Evolutionary conservation across 306 rosid genomes (phyloP).

Genomic region (Ceratonia siliqua): DNA sequence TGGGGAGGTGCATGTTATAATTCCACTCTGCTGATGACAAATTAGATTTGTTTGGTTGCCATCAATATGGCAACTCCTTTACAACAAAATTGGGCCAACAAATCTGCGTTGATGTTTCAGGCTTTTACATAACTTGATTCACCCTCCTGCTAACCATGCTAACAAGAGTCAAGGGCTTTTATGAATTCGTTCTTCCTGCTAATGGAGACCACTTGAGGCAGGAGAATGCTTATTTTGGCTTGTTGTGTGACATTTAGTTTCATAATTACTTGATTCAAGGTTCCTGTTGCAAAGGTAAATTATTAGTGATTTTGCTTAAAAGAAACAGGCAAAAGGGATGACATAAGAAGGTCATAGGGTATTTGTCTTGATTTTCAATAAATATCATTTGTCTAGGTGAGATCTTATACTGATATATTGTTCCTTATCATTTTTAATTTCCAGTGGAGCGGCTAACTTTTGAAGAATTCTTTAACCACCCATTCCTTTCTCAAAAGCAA

Average conservation of each 20-base stretch:
- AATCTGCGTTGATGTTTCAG: conserved; percentile 40
- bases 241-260: conserved; percentile 23
- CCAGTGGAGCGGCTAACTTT: conserved; percentile 89
- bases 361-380: conserved; percentile 19
- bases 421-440: conserved; percentile 36
- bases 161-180: conserved; percentile 23
- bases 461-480: conserved; percentile 89
- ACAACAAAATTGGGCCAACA: conserved; percentile 16
- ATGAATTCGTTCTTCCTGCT: conserved; percentile 28
- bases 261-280: conserved; percentile 30
- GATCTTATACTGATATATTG: conserved; percentile 18
- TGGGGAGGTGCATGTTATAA: conserved; percentile 15
- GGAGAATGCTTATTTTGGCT: conserved; percentile 34
- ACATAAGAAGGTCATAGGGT: background rate
- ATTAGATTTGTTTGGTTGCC: conserved; percentile 27
- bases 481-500: conserved; percentile 61
- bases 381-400: background rate
- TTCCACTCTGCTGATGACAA: conserved; percentile 21
- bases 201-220: conserved; percentile 32
- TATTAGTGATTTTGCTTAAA: background rate
- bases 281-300: conserved; percentile 25
- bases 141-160: conserved; percentile 31
- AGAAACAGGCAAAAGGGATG: conserved; percentile 11
- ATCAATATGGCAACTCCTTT: conserved; percentile 19
- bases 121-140: conserved; percentile 32